phyloP scores from a whole-genome alignment of 495 filamentous ascomycete species.

The Aspergillus ostianus region DNA sequence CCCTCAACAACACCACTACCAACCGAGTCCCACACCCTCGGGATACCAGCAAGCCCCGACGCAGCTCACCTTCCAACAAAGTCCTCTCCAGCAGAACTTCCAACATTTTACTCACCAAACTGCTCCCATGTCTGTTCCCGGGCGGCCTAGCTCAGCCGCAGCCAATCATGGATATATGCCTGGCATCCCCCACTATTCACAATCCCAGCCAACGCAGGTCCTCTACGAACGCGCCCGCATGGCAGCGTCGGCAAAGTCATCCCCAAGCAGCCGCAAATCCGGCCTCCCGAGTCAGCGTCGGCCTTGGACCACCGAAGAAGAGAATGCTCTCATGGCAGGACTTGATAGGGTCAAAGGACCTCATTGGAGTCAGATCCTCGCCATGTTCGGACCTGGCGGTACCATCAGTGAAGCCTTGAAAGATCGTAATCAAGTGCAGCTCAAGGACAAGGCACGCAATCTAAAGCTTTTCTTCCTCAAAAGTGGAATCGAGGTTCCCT shows the following conservation, averaged over 20 bases:
- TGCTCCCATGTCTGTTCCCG: constrained; percentile 34
- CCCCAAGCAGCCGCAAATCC: constrained; percentile 68
- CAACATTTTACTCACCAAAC: constrained; percentile 45
- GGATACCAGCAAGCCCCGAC: constrained; percentile 37
- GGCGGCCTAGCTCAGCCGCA: constrained; percentile 32
- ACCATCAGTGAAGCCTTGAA: constrained; percentile 82
- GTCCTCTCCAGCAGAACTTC: constrained; percentile 41
- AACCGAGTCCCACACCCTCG: constrained; percentile 41
- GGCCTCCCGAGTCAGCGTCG: constrained; percentile 80
- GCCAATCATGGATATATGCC: constrained; percentile 49
- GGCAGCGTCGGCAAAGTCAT: constrained; percentile 77
- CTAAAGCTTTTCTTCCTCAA: constrained; percentile 95
- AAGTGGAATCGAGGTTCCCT: constrained; percentile 87
- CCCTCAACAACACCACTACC: constrained; percentile 37
- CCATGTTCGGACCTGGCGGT: constrained; percentile 81
- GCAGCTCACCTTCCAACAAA: constrained; percentile 42
- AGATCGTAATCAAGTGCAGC: constrained; percentile 89
- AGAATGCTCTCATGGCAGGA: constrained; percentile 88
- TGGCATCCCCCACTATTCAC: constrained; percentile 59
- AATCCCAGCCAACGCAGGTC: constrained; percentile 73
- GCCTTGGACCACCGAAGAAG: constrained; percentile 88
- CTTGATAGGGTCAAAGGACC: constrained; percentile 89
- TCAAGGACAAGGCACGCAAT: constrained; percentile 95
- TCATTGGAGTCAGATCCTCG: constrained; percentile 93
- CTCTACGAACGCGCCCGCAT: constrained; percentile 80